Conservation (phyloP, 2,329 filamentous ascomycete genomes). For the Fusarium sp. region DNA sequence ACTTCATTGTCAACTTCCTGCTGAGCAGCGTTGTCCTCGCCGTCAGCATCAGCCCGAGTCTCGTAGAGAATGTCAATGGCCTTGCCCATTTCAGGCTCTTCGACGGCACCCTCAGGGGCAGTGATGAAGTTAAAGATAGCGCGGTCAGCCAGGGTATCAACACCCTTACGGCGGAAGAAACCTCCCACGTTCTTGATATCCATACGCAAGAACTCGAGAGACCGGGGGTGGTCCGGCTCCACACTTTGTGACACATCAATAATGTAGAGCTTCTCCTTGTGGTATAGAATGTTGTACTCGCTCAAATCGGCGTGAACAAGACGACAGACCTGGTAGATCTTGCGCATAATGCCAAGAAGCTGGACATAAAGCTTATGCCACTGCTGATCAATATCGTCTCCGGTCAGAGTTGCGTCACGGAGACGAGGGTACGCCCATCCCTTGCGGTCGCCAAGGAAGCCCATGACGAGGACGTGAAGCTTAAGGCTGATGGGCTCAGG, state of each 20-base stretch:
- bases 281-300: conserved; percentile 97
- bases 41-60: conserved; percentile 61
- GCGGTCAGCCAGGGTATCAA: conserved; percentile 83
- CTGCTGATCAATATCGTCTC: conserved; percentile 74
- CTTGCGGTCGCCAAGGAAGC: conserved; percentile 86
- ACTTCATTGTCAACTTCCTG: conserved; percentile 88
- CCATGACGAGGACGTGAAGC: conserved; percentile 96
- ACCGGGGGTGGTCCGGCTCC: conserved; percentile 94
- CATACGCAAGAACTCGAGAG: conserved; percentile 94
- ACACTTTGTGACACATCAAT: conserved; percentile 99
- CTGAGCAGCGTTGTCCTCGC: conserved; percentile 65
- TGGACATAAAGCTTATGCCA: conserved; percentile 87
- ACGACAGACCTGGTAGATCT: conserved; percentile 90
- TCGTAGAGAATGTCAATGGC: conserved; percentile 76
- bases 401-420: conserved; percentile 82
- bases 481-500: conserved; percentile 91
- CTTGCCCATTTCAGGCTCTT: conserved; percentile 70
- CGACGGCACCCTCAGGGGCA: conserved; percentile 66
- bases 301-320: conserved; percentile 96
- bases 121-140: conserved; percentile 88
- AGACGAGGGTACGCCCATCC: conserved; percentile 90
- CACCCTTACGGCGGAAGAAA: conserved; percentile 89
- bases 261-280: conserved; percentile 84
- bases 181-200: conserved; percentile 97
- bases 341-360: conserved; percentile 87